These are phyloP conservation scores for Santalum album DNA, from an alignment of 164 flowering plant genomes.

Conservation along the genomic window DNA sequence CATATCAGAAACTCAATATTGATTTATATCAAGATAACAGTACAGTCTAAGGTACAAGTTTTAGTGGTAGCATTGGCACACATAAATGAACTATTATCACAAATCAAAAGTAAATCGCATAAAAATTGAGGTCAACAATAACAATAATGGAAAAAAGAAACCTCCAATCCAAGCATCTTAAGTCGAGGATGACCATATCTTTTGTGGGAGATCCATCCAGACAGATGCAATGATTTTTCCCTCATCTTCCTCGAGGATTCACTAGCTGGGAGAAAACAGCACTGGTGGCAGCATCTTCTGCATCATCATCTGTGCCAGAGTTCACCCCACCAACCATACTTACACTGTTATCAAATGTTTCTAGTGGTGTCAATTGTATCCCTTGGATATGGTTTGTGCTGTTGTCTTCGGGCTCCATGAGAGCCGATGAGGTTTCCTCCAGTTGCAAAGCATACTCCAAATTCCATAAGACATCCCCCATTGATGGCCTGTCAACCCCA, in stretches of 20 bases:
- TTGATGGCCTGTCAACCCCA: conserved; percentile 84
- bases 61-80: no score
- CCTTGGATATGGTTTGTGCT: conserved; percentile 79
- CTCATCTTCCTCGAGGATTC: conserved; percentile 89
- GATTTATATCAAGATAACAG: no score
- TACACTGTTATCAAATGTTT: conserved; percentile 63
- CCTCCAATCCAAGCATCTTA: no score
- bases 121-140: no score
- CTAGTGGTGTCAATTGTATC: conserved; percentile 46
- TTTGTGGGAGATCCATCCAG: no score
- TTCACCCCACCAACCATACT: conserved; percentile 51
- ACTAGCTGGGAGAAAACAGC: conserved; percentile 94
- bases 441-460: conserved; percentile 91
- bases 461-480: conserved; percentile 98
- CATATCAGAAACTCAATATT: no score
- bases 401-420: conserved; percentile 75
- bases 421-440: conserved; percentile 68
- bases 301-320: conserved; percentile 77
- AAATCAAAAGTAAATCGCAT: no score
- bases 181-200: no score
- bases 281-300: conserved; percentile 78
- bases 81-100: no score
- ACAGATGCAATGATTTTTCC: no score
- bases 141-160: no score
- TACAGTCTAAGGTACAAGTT: no score